Evolutionary conservation across 306 rosid species (phyloP).

Genomic region (Trifolium fragiferum): DNA sequence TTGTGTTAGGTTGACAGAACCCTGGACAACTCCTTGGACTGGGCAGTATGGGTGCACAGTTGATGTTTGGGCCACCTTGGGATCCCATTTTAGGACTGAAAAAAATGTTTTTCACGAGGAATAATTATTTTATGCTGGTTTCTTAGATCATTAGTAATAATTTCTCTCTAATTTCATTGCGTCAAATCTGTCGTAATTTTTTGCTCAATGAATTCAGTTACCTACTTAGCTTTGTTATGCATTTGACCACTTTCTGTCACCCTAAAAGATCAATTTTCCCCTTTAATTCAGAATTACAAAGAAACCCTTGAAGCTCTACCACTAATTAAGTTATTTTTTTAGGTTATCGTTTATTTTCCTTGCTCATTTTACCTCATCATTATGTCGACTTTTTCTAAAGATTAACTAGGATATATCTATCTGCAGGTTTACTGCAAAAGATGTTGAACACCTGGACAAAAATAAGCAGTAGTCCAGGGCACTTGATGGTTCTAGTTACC

Average conservation of each 20-base stretch:
- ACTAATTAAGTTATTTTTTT: neutral
- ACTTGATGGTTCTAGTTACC: conserved; percentile 98
- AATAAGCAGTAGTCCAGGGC: conserved; percentile 97
- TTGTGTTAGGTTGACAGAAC: neutral
- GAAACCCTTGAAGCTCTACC: neutral
- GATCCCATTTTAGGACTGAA: conserved; percentile 9
- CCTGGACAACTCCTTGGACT: neutral
- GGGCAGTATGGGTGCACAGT: neutral
- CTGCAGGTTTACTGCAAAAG: conserved; percentile 76
- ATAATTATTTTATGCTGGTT: conserved; percentile 5
- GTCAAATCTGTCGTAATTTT: neutral
- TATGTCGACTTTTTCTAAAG: conserved; percentile 17
- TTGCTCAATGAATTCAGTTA: conserved; percentile 29
- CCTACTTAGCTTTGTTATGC: conserved; percentile 8
- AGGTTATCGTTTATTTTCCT: neutral
- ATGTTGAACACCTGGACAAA: conserved; percentile 84
- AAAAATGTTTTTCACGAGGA: neutral
- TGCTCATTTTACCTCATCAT: conserved; percentile 2
- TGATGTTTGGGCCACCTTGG: neutral
- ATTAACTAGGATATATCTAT: no score
- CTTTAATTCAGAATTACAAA: conserved; percentile 4
- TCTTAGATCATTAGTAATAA: conserved; percentile 1
- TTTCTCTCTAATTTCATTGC: conserved; percentile 24
- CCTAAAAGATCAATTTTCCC: conserved; percentile 3
- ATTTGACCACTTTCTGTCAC: conserved; percentile 16